These are phyloP conservation scores for Nidularia sp. DNA, from an alignment of 768 basidiomycete species.

Conservation along the genomic window DNA sequence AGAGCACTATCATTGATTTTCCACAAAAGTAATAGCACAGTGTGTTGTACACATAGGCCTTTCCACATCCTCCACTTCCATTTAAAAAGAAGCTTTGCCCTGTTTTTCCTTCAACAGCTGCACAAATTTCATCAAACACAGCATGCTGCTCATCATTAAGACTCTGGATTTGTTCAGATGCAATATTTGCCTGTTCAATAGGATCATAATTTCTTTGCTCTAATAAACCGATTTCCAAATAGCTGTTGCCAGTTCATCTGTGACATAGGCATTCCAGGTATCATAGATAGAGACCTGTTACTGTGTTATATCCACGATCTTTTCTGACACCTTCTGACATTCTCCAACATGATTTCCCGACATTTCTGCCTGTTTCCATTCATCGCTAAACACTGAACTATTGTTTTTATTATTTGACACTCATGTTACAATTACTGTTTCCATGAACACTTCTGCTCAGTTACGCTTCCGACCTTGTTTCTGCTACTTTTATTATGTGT, in stretches of 20 bases:
- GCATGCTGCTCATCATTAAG: conserved; percentile 26
- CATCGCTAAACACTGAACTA: no score
- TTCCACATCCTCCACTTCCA: conserved; percentile 41
- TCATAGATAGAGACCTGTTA: conserved; percentile 17
- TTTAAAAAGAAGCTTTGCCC: conserved; percentile 32
- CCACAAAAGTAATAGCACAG: conserved; percentile 17
- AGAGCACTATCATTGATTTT: conserved; percentile 29
- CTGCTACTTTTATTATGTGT: no score
- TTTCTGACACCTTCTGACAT: no score
- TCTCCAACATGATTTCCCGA: no score
- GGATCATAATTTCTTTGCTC: conserved; percentile 12
- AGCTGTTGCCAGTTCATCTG: conserved; percentile 14
- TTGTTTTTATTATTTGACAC: no score
- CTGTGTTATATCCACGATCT: no score
- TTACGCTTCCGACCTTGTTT: no score
- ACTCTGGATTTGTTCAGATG: conserved; percentile 1
- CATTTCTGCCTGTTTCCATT: no score
- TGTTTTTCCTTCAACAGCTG: conserved; percentile 13
- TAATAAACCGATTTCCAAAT: conserved; percentile 17
- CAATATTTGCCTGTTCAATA: conserved; percentile 6
- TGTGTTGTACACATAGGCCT: conserved; percentile 40
- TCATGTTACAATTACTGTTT: no score
- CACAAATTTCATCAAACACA: conserved; percentile 22
- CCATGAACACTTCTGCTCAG: no score
- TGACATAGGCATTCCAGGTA: conserved; percentile 20